These are phyloP conservation scores for Trichoderma guizhouense DNA, from an alignment of 2,329 filamentous ascomycete genomes.

Conservation along the genomic window DNA sequence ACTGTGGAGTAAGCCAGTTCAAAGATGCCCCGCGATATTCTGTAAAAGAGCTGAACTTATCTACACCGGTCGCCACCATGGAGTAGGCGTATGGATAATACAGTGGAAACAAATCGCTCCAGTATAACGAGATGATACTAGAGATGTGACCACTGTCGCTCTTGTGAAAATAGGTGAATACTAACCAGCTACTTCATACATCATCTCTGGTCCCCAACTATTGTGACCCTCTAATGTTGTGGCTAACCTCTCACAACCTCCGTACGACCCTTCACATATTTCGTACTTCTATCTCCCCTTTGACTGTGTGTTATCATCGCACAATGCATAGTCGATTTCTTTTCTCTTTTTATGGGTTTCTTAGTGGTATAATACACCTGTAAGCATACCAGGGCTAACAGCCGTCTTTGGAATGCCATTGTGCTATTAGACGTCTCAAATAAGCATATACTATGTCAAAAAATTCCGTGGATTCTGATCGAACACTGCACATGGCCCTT, in stretches of 20 bases:
- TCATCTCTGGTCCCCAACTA: background rate
- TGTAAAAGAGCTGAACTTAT: background rate
- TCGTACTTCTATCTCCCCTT: background rate
- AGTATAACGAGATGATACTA: background rate
- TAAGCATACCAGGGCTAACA: background rate
- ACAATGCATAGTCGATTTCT: background rate
- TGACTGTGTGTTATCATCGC: background rate
- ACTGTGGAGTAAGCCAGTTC: background rate
- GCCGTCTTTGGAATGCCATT: background rate
- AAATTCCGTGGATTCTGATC: background rate
- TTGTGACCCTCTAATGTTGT: background rate
- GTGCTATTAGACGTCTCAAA: background rate
- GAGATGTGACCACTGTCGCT: background rate
- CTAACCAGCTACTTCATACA: background rate
- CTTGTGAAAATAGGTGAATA: background rate
- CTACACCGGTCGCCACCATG: background rate
- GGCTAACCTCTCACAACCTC: background rate
- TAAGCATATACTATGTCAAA: background rate
- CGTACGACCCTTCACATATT: background rate
- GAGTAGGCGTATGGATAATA: background rate
- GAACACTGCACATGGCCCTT: background rate
- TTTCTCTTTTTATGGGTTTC: background rate
- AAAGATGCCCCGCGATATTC: background rate
- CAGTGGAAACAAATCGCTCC: background rate
- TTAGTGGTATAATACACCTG: background rate